These are phyloP conservation scores for Brassica balearica DNA, from an alignment of 441 rosid species.

Conservation along the genomic window DNA sequence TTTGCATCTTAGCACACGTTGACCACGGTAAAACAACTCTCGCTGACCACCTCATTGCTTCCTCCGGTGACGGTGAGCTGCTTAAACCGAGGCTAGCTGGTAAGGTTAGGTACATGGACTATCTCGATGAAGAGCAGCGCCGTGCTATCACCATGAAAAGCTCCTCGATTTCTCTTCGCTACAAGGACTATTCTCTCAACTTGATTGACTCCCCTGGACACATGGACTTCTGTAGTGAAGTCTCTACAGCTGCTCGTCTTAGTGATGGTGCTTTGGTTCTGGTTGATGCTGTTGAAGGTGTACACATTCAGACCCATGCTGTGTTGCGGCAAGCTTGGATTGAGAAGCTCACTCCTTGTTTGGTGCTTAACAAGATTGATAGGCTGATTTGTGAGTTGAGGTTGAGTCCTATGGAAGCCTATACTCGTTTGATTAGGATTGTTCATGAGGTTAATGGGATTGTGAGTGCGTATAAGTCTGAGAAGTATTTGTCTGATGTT, in stretches of 20 bases:
- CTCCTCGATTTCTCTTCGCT: constrained; percentile 77
- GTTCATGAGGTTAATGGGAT: constrained; percentile 95
- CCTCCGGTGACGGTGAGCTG: constrained; percentile 81
- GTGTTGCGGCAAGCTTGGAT: constrained; percentile 93
- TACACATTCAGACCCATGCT: constrained; percentile 92
- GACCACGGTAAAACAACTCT: constrained; percentile 98
- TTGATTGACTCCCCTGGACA: constrained; percentile 96
- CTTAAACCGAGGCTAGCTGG: constrained; percentile 83
- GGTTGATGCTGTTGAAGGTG: constrained; percentile 98
- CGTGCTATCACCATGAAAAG: constrained; percentile 98
- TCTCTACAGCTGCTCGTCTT: constrained; percentile 88
- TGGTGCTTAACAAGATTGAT: constrained; percentile 95
- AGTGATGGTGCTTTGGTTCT: constrained; percentile 93
- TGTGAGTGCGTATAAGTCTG: constrained; percentile 81
- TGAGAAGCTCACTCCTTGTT: constrained; percentile 89
- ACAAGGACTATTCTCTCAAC: constrained; percentile 66
- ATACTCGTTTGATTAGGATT: constrained; percentile 77
- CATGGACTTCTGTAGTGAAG: constrained; percentile 98
- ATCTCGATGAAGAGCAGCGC: constrained; percentile 93
- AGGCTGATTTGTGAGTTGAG: constrained; percentile 88
- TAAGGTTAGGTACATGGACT: constrained; percentile 91
- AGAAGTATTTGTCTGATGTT: constrained; percentile 92
- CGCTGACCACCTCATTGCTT: constrained; percentile 91
- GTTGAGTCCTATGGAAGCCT: constrained; percentile 88
- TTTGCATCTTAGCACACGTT: constrained; percentile 90